These are phyloP conservation scores for Fusarium austroafricanum DNA, from an alignment of 2,329 filamentous ascomycete genomes.

Conservation along the genomic window DNA sequence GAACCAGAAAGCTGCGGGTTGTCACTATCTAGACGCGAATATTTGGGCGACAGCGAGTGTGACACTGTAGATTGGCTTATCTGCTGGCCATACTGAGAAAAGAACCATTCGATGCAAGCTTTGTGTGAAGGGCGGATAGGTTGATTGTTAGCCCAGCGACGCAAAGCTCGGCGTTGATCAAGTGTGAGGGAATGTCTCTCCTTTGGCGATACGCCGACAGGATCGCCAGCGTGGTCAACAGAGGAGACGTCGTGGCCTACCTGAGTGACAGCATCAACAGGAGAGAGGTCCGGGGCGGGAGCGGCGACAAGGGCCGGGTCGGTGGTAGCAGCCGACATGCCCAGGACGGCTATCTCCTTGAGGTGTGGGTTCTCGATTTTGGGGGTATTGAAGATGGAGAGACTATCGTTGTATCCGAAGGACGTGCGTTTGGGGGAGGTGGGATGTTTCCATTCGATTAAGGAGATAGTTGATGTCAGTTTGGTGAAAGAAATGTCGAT, in stretches of 20 bases:
- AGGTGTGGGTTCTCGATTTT: slow-evolving; percentile 48
- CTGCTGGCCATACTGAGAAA: slow-evolving; percentile 66
- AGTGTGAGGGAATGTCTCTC: slow-evolving; percentile 71
- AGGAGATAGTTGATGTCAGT: slow-evolving; percentile 45
- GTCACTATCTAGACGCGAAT: slow-evolving; percentile 70
- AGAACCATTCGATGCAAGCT: slow-evolving; percentile 73
- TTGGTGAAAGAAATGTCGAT: slow-evolving; percentile 47
- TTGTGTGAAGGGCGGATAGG: slow-evolving; percentile 68
- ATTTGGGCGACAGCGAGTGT: slow-evolving; percentile 71
- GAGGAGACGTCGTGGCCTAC: slow-evolving; percentile 36
- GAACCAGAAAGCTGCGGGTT: slow-evolving; percentile 70
- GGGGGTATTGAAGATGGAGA: slow-evolving; percentile 43
- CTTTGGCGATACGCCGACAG: slow-evolving; percentile 44
- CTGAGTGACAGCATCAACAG: slow-evolving; percentile 38
- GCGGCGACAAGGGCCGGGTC: slow-evolving; percentile 54
- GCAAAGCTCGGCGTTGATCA: slow-evolving; percentile 70
- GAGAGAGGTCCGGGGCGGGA: slow-evolving; percentile 48
- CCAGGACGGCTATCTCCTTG: slow-evolving; percentile 47
- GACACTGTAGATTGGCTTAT: slow-evolving; percentile 73
- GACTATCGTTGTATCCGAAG: slow-evolving; percentile 57
- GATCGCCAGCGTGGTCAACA: slow-evolving; percentile 22
- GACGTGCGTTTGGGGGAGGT: slow-evolving; percentile 43
- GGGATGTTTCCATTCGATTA: slow-evolving; percentile 55
- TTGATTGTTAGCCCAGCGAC: slow-evolving; percentile 69
- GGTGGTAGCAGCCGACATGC: slow-evolving; percentile 54